Evolutionary conservation across 139 green algal species (phyloP), one percentile per base, ranked within the genome.

Genomic region (Tetradesmus lagerheimii): DNA sequence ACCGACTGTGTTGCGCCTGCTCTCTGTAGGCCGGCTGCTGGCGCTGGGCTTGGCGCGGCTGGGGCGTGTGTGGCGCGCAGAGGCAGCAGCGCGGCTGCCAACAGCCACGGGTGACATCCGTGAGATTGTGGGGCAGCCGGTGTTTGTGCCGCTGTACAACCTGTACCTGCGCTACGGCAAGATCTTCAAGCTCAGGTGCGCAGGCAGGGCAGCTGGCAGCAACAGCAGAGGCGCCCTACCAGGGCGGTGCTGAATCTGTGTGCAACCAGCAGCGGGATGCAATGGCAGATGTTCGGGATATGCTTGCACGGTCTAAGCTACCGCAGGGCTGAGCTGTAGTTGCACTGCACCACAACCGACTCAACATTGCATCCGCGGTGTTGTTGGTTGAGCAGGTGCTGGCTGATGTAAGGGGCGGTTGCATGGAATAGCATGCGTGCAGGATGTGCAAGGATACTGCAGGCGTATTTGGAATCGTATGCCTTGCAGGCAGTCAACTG

Each of bases 101-200:
- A 94, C 94, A 80, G 96, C 96, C 29, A 92, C 67, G 0, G 97
- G 96, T 3, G 88, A 91, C 62, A 91, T 91, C 88, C 39, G 88
- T 1, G 95, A 98, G 89, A 98, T 99, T 35, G 93, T 99, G 53
- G 98, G 95, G 0, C 93, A 99, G 94, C 98, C 98, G 8, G 96
- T 99, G n/a, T 99, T 99, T 87, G 92, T 99, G 9, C 96, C 97
- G 34, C 94, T 99, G 31, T 99, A 97, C 95, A 96, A 96, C 37
- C 95, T 99, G 27, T 99, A 97, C 89, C 85, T 53, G 89, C 91
- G 62, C 29, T 96, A 97, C 84, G 95, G 95, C 4, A 94, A 94
- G 41, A 95, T 99, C 47, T 99, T 99, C 95, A 91, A 94, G 9
- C 95, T 99, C 2, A 88, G 83, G 83, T 88, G 18, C 5, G 16